These are phyloP conservation scores for Pythium biforme DNA, from an alignment of 352 stramenopile genomes.

Conservation along the genomic window DNA sequence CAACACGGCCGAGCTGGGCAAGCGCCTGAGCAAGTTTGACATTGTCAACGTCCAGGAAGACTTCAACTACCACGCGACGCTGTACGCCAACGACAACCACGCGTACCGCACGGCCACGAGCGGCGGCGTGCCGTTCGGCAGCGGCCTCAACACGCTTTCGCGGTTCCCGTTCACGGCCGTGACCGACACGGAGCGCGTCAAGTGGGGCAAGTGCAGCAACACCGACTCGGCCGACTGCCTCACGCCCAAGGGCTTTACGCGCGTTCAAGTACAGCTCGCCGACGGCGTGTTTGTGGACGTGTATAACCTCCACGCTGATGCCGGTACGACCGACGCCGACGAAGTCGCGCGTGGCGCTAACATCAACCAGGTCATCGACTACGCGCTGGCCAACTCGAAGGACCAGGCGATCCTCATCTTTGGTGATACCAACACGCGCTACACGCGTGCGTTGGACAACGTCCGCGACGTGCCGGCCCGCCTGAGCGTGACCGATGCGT, in stretches of 20 bases:
- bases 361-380: conserved; percentile 47
- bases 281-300: conserved; percentile 43
- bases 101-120: conserved; percentile 43
- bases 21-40: conserved; percentile 33
- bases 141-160: conserved; percentile 49
- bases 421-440: conserved; percentile 58
- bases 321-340: conserved; percentile 32
- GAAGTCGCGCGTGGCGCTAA: conserved; percentile 37
- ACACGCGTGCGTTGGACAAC: conserved; percentile 44
- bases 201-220: conserved; percentile 47
- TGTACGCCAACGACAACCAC: conserved; percentile 44
- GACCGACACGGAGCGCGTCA: conserved; percentile 37
- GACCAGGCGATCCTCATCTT: conserved; percentile 50
- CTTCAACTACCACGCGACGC: conserved; percentile 27
- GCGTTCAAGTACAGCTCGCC: conserved; percentile 40
- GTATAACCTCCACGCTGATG: conserved; percentile 60
- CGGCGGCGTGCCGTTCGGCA: conserved; percentile 33
- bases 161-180: conserved; percentile 40
- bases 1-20: conserved; percentile 51
- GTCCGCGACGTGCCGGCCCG: conserved; percentile 31
- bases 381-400: conserved; percentile 40
- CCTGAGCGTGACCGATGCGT: conserved; percentile 42
- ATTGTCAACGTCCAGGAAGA: conserved; percentile 27
- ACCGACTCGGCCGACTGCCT: conserved; percentile 49
- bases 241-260: conserved; percentile 58